phyloP scores from a whole-genome alignment of 805 yeast species.

The Starmerella sp. region DNA sequence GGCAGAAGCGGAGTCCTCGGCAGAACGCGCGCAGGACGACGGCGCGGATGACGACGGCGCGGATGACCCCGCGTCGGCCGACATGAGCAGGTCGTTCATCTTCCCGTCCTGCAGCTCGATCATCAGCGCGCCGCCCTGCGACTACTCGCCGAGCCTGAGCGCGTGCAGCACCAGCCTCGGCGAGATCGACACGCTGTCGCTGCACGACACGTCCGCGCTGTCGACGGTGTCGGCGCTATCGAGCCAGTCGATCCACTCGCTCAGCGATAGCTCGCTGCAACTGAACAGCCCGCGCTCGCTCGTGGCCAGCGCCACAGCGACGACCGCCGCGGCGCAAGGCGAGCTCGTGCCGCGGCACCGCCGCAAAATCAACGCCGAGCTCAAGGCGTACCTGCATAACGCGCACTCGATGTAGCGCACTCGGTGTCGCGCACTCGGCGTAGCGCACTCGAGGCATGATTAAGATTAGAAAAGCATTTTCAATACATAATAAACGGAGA shows the following conservation, averaged over 20 bases:
- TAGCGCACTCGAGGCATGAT: neutral
- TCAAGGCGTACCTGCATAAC: neutral
- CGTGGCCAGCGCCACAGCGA: neutral
- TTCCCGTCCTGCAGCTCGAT: neutral
- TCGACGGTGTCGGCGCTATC: neutral
- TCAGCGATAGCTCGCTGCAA: neutral
- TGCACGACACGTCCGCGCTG: neutral
- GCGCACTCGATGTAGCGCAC: too few species aligned
- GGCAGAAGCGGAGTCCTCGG: too few species aligned
- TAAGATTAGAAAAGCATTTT: neutral
- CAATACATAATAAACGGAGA: neutral
- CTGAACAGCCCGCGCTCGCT: neutral
- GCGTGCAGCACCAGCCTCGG: neutral
- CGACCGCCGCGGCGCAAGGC: neutral
- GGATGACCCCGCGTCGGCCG: neutral
- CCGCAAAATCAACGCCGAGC: neutral
- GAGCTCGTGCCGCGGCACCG: neutral
- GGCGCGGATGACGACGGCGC: too few species aligned
- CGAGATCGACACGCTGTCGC: neutral
- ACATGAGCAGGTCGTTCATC: neutral
- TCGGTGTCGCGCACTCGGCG: too few species aligned
- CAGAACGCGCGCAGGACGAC: too few species aligned
- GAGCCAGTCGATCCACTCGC: neutral
- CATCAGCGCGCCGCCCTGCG: neutral
- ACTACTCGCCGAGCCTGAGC: neutral